phyloP scores from a whole-genome alignment of 2,329 filamentous ascomycete species.

The Cladosporium sp. region DNA sequence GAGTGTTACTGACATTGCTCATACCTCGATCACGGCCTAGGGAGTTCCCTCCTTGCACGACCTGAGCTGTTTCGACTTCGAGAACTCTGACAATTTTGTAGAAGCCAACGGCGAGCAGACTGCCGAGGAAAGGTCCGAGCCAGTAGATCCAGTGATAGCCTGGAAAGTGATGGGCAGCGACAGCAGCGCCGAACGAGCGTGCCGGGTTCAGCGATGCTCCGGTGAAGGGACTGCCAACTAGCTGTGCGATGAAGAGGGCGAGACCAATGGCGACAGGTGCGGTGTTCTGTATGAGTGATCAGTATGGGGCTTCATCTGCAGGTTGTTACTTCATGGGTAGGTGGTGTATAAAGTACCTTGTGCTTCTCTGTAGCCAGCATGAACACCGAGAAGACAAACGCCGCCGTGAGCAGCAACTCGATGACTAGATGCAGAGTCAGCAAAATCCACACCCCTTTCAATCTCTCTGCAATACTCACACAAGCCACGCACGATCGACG shows the following conservation, averaged over 20 bases:
- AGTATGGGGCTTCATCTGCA: neutral
- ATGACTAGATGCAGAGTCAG: conserved; percentile 49
- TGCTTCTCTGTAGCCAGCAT: conserved; percentile 42
- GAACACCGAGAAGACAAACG: conserved; percentile 38
- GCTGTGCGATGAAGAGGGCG: conserved; percentile 45
- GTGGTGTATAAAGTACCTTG: conserved; percentile 36
- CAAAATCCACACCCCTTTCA: neutral
- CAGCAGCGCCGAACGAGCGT: conserved; percentile 35
- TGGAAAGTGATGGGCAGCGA: conserved; percentile 24
- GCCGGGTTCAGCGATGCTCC: conserved; percentile 40
- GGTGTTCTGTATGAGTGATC: conserved; percentile 56
- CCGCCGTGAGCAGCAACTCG: conserved; percentile 39
- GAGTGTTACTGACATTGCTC: neutral
- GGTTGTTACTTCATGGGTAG: neutral
- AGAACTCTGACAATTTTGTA: conserved; percentile 22
- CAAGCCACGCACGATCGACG: conserved; percentile 59
- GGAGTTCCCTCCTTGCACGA: conserved; percentile 18
- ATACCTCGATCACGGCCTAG: conserved; percentile 2
- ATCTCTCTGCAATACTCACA: conserved; percentile 1
- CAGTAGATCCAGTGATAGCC: conserved; percentile 29
- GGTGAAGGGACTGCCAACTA: conserved; percentile 38
- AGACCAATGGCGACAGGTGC: conserved; percentile 33
- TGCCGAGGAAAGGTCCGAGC: conserved; percentile 24
- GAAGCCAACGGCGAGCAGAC: conserved; percentile 24
- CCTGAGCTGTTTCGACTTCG: conserved; percentile 13